phyloP scores from a whole-genome alignment of 306 rosid genomes.

The Nissolia schottii region DNA sequence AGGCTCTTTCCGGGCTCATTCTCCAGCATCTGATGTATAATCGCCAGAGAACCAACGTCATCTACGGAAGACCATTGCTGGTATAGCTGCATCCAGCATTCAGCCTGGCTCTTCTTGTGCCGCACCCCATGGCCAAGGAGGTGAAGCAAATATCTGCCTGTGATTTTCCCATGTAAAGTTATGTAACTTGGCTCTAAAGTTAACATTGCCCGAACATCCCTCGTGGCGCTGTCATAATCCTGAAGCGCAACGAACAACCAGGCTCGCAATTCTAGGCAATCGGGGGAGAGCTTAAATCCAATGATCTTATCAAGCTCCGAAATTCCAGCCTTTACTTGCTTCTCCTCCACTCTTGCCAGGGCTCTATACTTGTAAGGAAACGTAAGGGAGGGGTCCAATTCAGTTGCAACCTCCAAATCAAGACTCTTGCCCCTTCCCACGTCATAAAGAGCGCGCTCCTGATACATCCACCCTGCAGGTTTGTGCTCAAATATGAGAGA shows the following conservation, averaged over 20 bases:
- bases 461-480: conserved; percentile 84
- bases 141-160: conserved; percentile 47
- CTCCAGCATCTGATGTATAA: conserved; percentile 70
- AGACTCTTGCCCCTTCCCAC: conserved; percentile 52
- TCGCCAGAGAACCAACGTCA: conserved; percentile 70
- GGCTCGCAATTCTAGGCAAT: conserved; percentile 66
- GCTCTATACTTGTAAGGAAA: conserved; percentile 66
- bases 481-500: conserved; percentile 53
- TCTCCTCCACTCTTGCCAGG: conserved; percentile 49
- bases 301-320: conserved; percentile 56
- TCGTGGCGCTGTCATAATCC: conserved; percentile 57
- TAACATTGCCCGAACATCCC: conserved; percentile 57
- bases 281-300: conserved; percentile 61
- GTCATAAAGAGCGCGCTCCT: conserved; percentile 62
- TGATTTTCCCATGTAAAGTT: conserved; percentile 46
- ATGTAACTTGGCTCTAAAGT: conserved; percentile 63
- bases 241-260: conserved; percentile 51
- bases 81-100: conserved; percentile 76
- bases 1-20: conserved; percentile 55
- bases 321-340: conserved; percentile 49
- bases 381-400: conserved; percentile 60
- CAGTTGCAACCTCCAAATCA: conserved; percentile 66
- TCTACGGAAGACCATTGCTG: conserved; percentile 75
- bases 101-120: conserved; percentile 52
- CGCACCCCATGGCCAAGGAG: conserved; percentile 40